Evolutionary conservation across 768 basidiomycete genomes (phyloP).

Genomic region (Hericium alpestre): DNA sequence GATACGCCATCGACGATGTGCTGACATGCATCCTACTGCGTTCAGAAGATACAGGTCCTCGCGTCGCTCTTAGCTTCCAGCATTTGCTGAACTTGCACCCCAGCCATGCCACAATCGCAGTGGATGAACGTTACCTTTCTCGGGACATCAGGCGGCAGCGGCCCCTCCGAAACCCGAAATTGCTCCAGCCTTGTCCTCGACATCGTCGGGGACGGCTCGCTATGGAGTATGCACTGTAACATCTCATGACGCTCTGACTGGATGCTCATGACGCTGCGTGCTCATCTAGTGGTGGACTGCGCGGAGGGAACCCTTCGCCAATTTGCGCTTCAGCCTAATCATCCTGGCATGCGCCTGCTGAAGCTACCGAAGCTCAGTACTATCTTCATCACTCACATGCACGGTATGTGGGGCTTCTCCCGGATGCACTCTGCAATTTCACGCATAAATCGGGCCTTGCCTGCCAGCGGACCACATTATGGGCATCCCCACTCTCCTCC

Average conservation of each 20-base stretch:
- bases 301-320: conserved; percentile 73
- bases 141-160: conserved; percentile 70
- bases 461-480: conserved; percentile 59
- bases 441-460: not conserved
- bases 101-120: conserved; percentile 15
- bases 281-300: conserved; percentile 62
- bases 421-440: too few species aligned
- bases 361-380: conserved; percentile 43
- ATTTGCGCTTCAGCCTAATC: conserved; percentile 39
- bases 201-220: conserved; percentile 37
- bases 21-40: too few species aligned
- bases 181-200: conserved; percentile 67
- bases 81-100: not conserved
- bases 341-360: conserved; percentile 18
- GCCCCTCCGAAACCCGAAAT: conserved; percentile 61
- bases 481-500: conserved; percentile 60
- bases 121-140: conserved; percentile 58
- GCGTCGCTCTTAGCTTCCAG: too few species aligned
- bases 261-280: not conserved
- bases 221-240: conserved; percentile 62
- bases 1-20: too few species aligned
- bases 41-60: too few species aligned
- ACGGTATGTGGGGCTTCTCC: conserved; percentile 30
- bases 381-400: conserved; percentile 81
- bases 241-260: conserved; percentile 1